Percentiles rank a stretch among this genome's conserved stretches.
These are phyloP conservation scores for Rhizophora apiculata DNA, from an alignment of 345 rosid species.

Conservation along the genomic window DNA sequence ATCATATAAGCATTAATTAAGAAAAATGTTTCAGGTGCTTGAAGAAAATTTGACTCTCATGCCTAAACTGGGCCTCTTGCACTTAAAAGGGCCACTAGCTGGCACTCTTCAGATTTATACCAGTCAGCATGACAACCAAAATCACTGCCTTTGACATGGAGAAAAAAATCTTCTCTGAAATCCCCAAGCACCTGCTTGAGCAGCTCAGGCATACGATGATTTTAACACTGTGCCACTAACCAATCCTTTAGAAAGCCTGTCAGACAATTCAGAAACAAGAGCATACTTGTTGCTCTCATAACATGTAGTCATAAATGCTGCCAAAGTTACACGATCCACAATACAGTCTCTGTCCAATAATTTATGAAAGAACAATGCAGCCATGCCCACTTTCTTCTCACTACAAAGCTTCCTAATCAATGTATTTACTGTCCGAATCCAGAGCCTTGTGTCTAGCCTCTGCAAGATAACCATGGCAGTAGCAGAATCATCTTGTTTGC, in stretches of 20 bases:
- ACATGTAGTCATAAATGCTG: conserved; percentile 77
- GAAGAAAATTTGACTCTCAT: too few species aligned
- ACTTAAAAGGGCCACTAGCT: too few species aligned
- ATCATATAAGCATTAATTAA: too few species aligned
- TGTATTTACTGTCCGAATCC: conserved; percentile 75
- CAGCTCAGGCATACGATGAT: too few species aligned
- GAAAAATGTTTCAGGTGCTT: too few species aligned
- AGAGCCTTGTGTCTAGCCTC: conserved; percentile 65
- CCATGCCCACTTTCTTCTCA: conserved; percentile 79
- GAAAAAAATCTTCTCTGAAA: too few species aligned
- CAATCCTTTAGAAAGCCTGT: conserved; percentile 52
- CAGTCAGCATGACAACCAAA: too few species aligned
- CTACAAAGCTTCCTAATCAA: conserved; percentile 79
- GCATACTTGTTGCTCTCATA: conserved; percentile 68
- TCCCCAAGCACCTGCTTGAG: too few species aligned
- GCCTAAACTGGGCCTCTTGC: too few species aligned
- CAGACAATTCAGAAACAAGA: conserved; percentile 63
- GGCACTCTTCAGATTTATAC: too few species aligned
- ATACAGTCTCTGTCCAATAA: conserved; percentile 50
- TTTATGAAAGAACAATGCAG: conserved; percentile 71
- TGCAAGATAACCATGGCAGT: conserved; percentile 74
- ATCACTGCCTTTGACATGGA: too few species aligned
- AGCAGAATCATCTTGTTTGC: conserved; percentile 74
- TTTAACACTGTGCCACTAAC: conserved; percentile 23
- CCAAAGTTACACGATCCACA: conserved; percentile 56